phyloP scores from a whole-genome alignment of 495 filamentous ascomycete species.

The Lasiosphaeris hirsuta region DNA sequence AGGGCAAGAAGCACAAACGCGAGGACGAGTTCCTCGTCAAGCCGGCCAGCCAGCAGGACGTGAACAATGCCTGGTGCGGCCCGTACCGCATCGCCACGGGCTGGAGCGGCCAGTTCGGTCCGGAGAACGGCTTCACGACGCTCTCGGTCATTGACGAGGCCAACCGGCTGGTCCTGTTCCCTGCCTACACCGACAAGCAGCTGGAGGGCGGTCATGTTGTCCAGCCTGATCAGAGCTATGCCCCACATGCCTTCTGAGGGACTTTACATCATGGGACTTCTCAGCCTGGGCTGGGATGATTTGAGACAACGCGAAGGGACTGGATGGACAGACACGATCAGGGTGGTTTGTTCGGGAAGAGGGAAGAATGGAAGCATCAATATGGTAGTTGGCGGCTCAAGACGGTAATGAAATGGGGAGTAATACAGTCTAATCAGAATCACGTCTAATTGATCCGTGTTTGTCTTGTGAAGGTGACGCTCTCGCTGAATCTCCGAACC shows the following conservation, averaged over 20 bases:
- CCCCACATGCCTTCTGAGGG: neutral
- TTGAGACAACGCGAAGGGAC: neutral
- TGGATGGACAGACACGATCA: neutral
- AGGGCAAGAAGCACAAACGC: neutral
- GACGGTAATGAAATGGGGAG: neutral
- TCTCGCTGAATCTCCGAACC: no score
- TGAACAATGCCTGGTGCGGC: constrained; percentile 29
- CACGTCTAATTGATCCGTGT: neutral
- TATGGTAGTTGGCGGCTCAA: no score
- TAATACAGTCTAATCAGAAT: neutral
- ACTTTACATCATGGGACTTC: no score
- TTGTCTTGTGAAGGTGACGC: neutral
- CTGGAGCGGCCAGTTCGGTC: constrained; percentile 53
- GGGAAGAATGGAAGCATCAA: no score
- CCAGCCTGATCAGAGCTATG: constrained; percentile 45
- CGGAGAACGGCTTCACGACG: constrained; percentile 47
- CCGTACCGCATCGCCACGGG: constrained; percentile 43
- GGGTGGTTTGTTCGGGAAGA: no score
- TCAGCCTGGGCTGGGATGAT: neutral
- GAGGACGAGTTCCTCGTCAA: constrained; percentile 34
- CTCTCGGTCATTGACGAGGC: constrained; percentile 43
- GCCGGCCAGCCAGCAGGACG: constrained; percentile 35
- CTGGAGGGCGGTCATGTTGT: constrained; percentile 40
- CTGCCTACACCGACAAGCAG: constrained; percentile 44
- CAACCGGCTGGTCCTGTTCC: constrained; percentile 39